Base-by-base conservation (phyloP, 2,329 filamentous ascomycete species). In the Dothideomycetes sp. region DNA sequence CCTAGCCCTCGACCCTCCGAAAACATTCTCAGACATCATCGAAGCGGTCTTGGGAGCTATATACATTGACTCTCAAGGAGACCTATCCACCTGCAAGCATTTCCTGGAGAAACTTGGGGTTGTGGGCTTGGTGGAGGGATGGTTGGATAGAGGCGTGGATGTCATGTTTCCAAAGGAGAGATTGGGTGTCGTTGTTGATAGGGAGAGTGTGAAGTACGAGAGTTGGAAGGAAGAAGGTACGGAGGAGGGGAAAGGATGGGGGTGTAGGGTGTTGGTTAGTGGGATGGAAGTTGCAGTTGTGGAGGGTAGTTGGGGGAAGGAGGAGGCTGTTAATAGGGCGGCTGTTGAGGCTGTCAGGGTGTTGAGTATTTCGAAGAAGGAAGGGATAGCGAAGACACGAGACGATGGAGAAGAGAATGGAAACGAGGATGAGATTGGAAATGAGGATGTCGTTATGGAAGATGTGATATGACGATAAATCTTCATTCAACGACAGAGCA, bases 11-110 rank as follows among this genome's bases (percentile, higher is more conserved):
- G 68, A 71, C 11, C 70, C 79, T 0, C 75, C 75, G 12, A 95
- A 95, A 55, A 83, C 84, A 59, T 81, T 82, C 60, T 89, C 82
- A 0, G 88, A 95, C 57, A 63, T 95, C 6, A 68, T 95, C 8
- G 89, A 96, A 63, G 75, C 76, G 22, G 57, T 93, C 0, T 60
- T 96, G 0, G 89, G 84, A 0, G 88, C 87, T 0, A 70, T 95
- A 0, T 95, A 83, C 68, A 67, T 94, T 15, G 91, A 96, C 57
- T 83, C 71, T 0, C 50, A 70, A 0, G 82, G 82, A 0, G 69
- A 73, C 1, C 55, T 85, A 11, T 64, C 64, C 0, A 58, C 56
- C 0, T 93, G 85, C 51, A 65, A 71, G 35, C 53, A 39, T 0
- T 69, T 95, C 25, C 57, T 85, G 0, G 68, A 74, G 31, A 63